Base-by-base conservation (phyloP, 2,329 filamentous ascomycete genomes). In the Colletotrichum cereale region DNA sequence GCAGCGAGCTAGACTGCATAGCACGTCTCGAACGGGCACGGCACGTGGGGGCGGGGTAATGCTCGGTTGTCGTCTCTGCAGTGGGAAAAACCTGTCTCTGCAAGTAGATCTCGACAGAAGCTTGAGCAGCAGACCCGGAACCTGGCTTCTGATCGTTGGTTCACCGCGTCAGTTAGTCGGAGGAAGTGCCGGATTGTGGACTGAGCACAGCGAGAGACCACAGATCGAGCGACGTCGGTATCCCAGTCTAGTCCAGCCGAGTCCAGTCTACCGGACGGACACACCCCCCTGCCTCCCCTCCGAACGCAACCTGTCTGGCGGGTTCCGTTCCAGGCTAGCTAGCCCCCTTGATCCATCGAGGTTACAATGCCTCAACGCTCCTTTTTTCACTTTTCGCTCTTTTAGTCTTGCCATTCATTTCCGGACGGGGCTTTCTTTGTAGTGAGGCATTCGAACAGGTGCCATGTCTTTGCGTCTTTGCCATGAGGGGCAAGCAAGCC, bases 1-100 rank as follows among this genome's bases (percentile, higher is more conserved):
- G 26, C 42, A 34, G 38, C 42, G 21, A 24, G 26, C 57, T 11
- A 34, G 40, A 50, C 31, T 36, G 31, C 18, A 29, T 11, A 29
- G 18, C 36, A 36, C 31, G 7, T 50, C 31, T 38, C 44, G 34
- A 50, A 38, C 31, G 44, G 10, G 44, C 14, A 50, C 58, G 44
- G 58, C 44, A 50, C 58, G 58, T 62, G 58, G 58, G 58, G 58
- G 58, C 21, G 58, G 58, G 40, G 57, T 34, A 21, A 21, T 62
- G 58, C 14, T n/a, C 58, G n/a, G 24, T n/a, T 48, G 7, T 34
- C 29, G 50, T 18, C n/a, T 26, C 24, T n/a, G 31, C 31, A n/a
- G 31, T 62, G n/a, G 42, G 42, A 21, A 36, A 36, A 38, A 10
- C 34, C n/a, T 21, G 21, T 44, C 21, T 47, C 21, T 62, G 21